Evolutionary conservation across 129 eudicot genomes (phyloP).

Genomic region (Pulicaria dysenterica): DNA sequence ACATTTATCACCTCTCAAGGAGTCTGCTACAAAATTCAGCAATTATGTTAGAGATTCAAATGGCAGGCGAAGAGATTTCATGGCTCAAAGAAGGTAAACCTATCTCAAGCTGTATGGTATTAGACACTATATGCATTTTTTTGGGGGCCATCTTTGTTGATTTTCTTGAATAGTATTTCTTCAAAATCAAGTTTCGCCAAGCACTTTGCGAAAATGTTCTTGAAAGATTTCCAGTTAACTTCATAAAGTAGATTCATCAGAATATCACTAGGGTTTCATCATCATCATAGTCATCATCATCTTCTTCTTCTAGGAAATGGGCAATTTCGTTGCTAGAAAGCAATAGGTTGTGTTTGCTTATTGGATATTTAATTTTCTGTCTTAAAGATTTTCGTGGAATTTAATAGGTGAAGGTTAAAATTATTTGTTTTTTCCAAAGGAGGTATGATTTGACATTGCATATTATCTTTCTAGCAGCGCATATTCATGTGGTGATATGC

Average conservation of each 20-base stretch:
- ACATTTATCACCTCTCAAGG: slow-evolving; percentile 33
- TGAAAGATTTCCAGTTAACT: not conserved
- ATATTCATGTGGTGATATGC: not conserved
- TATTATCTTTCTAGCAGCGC: too few species aligned
- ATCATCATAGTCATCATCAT: too few species aligned
- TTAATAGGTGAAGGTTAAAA: too few species aligned
- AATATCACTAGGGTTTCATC: not conserved
- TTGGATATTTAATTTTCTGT: too few species aligned
- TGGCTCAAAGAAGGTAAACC: slow-evolving; percentile 33
- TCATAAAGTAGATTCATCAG: not conserved
- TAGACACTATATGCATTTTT: not conserved
- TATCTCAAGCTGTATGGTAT: not conserved
- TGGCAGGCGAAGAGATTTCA: slow-evolving; percentile 28
- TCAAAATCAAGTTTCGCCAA: too few species aligned
- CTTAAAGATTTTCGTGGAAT: too few species aligned
- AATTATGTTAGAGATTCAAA: not conserved
- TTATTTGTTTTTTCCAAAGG: too few species aligned
- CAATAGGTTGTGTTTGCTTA: too few species aligned
- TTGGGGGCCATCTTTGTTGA: too few species aligned
- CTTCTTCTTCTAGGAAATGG: not conserved
- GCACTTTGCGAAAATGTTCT: not conserved
- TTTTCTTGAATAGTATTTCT: too few species aligned
- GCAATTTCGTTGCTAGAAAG: too few species aligned
- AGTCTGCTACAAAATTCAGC: slow-evolving; percentile 22
- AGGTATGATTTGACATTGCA: not conserved